Evolutionary conservation across 805 yeast species (phyloP).

Genomic region (Ogataea chonburiensis): DNA sequence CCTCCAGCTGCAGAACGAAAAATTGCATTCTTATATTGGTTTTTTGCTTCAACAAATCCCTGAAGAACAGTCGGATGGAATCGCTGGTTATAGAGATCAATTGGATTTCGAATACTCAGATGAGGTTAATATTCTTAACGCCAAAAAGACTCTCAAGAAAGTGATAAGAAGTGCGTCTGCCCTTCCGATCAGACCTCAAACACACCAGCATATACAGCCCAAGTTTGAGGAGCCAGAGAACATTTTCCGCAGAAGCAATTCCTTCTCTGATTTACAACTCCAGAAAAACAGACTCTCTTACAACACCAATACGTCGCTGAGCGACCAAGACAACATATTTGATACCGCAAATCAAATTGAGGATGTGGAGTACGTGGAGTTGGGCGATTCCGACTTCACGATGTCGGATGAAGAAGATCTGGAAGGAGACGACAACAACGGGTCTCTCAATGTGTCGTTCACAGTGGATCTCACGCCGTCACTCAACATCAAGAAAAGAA

Average conservation of each 20-base stretch:
- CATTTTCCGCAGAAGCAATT: constrained; percentile 10
- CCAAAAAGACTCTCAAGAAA: constrained; percentile 41
- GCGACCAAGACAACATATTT: constrained; percentile 21
- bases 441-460: constrained; percentile 32
- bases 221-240: constrained; percentile 7
- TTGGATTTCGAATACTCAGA: constrained; percentile 48
- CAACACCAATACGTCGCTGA: constrained; percentile 19
- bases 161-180: constrained; percentile 36
- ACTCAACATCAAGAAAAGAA: constrained; percentile 26
- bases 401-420: constrained; percentile 21
- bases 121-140: constrained; percentile 49
- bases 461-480: constrained; percentile 30
- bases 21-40: constrained; percentile 55
- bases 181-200: constrained; percentile 28
- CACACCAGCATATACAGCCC: constrained; percentile 6
- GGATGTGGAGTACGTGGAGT: constrained; percentile 30
- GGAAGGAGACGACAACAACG: constrained; percentile 22
- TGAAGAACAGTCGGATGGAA: constrained; percentile 23
- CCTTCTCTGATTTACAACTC: constrained; percentile 14
- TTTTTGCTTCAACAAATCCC: constrained; percentile 48
- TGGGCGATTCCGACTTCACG: constrained; percentile 30
- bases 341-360: constrained; percentile 24
- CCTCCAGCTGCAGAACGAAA: constrained; percentile 53
- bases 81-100: constrained; percentile 23
- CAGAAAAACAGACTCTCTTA: constrained; percentile 19